Evolutionary conservation across 1,139 yeast genomes (phyloP).

Genomic region (Casaregolazyma lundiana): DNA sequence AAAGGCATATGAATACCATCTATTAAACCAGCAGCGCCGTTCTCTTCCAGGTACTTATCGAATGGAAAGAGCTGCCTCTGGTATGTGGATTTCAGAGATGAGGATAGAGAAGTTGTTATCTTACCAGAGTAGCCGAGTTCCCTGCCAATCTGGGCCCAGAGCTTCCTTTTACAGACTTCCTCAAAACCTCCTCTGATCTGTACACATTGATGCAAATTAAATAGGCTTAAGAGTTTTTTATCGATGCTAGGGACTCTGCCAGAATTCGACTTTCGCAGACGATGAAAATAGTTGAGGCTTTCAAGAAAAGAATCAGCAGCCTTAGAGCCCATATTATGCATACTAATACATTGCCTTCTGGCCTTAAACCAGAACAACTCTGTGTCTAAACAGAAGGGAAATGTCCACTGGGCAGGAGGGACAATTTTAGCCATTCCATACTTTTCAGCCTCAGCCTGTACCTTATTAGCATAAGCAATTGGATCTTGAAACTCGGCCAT

Average conservation of each 20-base stretch:
- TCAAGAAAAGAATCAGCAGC: slow-evolving; percentile 28
- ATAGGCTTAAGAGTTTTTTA: slow-evolving; percentile 37
- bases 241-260: slow-evolving; percentile 35
- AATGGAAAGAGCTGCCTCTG: slow-evolving; percentile 34
- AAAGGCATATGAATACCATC: slow-evolving; percentile 13
- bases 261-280: slow-evolving; percentile 21
- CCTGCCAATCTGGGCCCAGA: slow-evolving; percentile 51
- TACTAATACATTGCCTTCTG: slow-evolving; percentile 45
- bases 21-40: slow-evolving; percentile 15
- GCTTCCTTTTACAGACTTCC: slow-evolving; percentile 38
- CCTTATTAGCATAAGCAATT: slow-evolving; percentile 27
- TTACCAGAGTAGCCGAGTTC: slow-evolving; percentile 72
- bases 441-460: slow-evolving; percentile 39
- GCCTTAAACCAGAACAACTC: slow-evolving; percentile 51
- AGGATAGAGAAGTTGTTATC: slow-evolving; percentile 65
- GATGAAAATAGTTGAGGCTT: slow-evolving; percentile 35
- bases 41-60: slow-evolving; percentile 28
- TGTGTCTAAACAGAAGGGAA: slow-evolving; percentile 42
- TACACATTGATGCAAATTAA: slow-evolving; percentile 34
- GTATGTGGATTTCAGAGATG: slow-evolving; percentile 57
- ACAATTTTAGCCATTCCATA: slow-evolving; percentile 72
- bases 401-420: slow-evolving; percentile 44
- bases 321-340: slow-evolving; percentile 31
- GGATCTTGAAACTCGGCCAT: slow-evolving; percentile 47
- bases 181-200: slow-evolving; percentile 36